A percentile compares a stretch with the other conserved stretches of the same genome.
Evolutionary conservation across 306 rosid genomes (phyloP).

Genomic region (Abrus precatorius): DNA sequence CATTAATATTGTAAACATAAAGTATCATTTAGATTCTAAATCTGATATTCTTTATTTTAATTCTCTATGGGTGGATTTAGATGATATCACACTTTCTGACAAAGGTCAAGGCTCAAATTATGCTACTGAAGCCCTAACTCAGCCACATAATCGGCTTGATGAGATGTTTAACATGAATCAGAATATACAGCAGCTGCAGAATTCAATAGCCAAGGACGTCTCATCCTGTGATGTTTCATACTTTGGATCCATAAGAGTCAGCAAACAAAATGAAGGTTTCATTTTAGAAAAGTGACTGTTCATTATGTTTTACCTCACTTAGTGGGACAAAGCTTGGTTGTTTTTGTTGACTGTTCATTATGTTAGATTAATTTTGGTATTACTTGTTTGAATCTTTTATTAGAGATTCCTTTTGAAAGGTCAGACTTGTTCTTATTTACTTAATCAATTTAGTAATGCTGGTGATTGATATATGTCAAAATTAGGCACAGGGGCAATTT

Average conservation of each 20-base stretch:
- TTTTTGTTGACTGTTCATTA: background rate
- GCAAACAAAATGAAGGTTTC: slow-evolving; percentile 63
- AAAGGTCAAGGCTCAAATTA: slow-evolving; percentile 59
- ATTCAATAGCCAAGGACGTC: slow-evolving; percentile 41
- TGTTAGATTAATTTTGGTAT: slow-evolving; percentile 12
- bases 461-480: slow-evolving; percentile 37
- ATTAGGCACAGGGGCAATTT: slow-evolving; percentile 15
- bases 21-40: slow-evolving; percentile 23
- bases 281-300: slow-evolving; percentile 26
- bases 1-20: background rate
- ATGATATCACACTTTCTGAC: slow-evolving; percentile 76
- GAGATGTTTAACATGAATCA: slow-evolving; percentile 54
- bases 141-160: slow-evolving; percentile 39
- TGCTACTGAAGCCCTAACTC: slow-evolving; percentile 54
- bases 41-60: slow-evolving; percentile 47
- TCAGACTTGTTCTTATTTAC: background rate
- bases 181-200: slow-evolving; percentile 49
- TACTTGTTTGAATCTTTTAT: slow-evolving; percentile 13
- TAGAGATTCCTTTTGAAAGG: slow-evolving; percentile 23
- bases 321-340: too few relatives aligned
- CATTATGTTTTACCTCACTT: background rate
- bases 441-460: slow-evolving; percentile 21
- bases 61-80: slow-evolving; percentile 58
- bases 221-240: slow-evolving; percentile 43
- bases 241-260: slow-evolving; percentile 45